phyloP scores from a whole-genome alignment of 2,329 filamentous ascomycete genomes.

The Basipetospora chlamydospora region DNA sequence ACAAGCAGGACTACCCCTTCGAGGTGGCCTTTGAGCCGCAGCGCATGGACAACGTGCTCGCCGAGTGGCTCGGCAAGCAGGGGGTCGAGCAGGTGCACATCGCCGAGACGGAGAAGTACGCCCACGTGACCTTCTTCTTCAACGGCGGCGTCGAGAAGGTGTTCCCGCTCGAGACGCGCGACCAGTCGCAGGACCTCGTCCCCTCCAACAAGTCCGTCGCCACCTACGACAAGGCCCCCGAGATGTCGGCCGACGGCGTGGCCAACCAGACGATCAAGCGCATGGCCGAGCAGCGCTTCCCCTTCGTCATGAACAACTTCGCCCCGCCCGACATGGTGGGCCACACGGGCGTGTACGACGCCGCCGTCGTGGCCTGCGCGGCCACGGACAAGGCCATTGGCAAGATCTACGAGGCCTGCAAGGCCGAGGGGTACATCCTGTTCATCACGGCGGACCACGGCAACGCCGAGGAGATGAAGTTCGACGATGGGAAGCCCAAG shows the following conservation, averaged over 20 bases:
- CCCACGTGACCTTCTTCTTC: slow-evolving; percentile 99
- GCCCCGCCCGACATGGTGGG: slow-evolving; percentile 98
- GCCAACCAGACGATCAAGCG: slow-evolving; percentile 82
- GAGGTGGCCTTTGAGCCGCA: slow-evolving; percentile 86
- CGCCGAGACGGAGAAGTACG: slow-evolving; percentile 98
- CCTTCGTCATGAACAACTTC: slow-evolving; percentile 99
- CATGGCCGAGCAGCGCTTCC: slow-evolving; percentile 70
- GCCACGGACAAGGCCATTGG: slow-evolving; percentile 92
- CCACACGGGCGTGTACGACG: slow-evolving; percentile 94
- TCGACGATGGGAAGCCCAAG: slow-evolving; percentile 87
- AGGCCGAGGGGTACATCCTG: slow-evolving; percentile 80
- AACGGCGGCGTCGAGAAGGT: slow-evolving; percentile 97
- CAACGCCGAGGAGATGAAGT: slow-evolving; percentile 99
- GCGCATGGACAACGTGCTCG: slow-evolving; percentile 94
- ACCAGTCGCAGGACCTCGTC: slow-evolving; percentile 65
- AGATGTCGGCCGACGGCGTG: slow-evolving; percentile 88
- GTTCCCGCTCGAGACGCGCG: slow-evolving; percentile 80
- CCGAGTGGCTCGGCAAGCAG: slow-evolving; percentile 89
- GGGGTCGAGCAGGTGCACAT: slow-evolving; percentile 86
- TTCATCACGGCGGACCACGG: slow-evolving; percentile 96
- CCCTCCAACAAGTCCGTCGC: slow-evolving; percentile 79
- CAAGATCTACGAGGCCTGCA: slow-evolving; percentile 82
- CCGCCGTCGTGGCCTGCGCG: slow-evolving; percentile 69
- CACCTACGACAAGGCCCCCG: slow-evolving; percentile 87
- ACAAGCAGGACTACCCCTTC: slow-evolving; percentile 92